Base-by-base conservation (phyloP, 192 early-diverging fungal species). In the Chytriomyces hyalinus region DNA sequence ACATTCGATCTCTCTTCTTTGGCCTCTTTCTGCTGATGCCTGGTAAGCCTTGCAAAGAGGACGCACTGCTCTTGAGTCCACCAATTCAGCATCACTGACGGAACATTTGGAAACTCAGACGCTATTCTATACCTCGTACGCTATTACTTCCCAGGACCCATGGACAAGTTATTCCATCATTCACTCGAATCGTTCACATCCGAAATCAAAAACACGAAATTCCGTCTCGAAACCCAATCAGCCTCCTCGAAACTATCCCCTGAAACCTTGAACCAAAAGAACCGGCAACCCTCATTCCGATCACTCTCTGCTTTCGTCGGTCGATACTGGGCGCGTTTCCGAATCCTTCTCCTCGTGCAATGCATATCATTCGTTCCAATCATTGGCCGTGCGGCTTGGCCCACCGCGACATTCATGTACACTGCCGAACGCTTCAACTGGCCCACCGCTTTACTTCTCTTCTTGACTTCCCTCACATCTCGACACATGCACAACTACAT, bases 401-500 rank as follows among this genome's bases (percentile, higher is more conserved):
- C 84, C 1, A 6, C 43, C 2, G 80, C 81, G 44, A 80, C 84
- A 15, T 78, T 82, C 61, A n/a, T 62, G 8, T 85, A 85, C 51
- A 49, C 82, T 49, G 70, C 70, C 47, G n/a, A 61, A 26, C 50
- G 73, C 8, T 53, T 85, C 13, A 79, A 76, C 13, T 80, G 59
- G 67, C 65, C 65, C 20, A 57, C 61, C 26, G 80, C 80, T 11
- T 62, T 79, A 6, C 65, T 22, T 20, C 22, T 80, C 36, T 75
- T 59, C 49, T 67, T 47, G 8, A 44, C 64, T 0, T 70, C 62
- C 11, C 6, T 81, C 13, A 50, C 79, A 4, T 75, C 75, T 44
- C 84, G 79, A 48, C 80, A 70, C n/a, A 74, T 78, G 78, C 72
- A 73, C 67, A 28, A 64, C n/a, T 85, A 80, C 65, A 72, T 82